Evolutionary conservation across 2,329 filamentous ascomycete species (phyloP).

Genomic region (Epichloe hybrida): DNA sequence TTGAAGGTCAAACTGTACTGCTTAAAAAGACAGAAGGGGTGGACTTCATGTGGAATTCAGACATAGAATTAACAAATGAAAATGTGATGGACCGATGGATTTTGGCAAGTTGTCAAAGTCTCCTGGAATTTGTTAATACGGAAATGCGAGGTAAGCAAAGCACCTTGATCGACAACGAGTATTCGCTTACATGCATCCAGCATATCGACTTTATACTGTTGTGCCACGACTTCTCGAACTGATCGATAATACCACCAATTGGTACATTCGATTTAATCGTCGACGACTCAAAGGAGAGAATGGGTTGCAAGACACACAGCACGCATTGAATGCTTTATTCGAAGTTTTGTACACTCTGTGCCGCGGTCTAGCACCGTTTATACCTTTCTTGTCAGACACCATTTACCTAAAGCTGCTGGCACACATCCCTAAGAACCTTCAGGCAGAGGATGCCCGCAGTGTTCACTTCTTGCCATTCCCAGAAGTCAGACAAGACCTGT

Average conservation of each 20-base stretch:
- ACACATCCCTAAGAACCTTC: slow-evolving; percentile 61
- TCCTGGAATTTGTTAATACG: slow-evolving; percentile 80
- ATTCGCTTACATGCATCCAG: slow-evolving; percentile 17
- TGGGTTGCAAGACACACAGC: slow-evolving; percentile 70
- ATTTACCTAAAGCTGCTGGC: slow-evolving; percentile 78
- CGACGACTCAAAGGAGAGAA: slow-evolving; percentile 83
- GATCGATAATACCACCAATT: slow-evolving; percentile 95
- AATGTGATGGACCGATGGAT: slow-evolving; percentile 98
- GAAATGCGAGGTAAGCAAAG: slow-evolving; percentile 64
- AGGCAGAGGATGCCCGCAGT: slow-evolving; percentile 61
- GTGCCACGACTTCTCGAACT: slow-evolving; percentile 70
- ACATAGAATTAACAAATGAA: slow-evolving; percentile 59
- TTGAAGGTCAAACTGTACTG: slow-evolving; percentile 73
- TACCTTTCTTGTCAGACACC: slow-evolving; percentile 86
- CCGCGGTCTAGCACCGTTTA: slow-evolving; percentile 83
- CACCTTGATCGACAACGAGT: background rate
- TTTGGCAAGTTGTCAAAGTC: slow-evolving; percentile 77
- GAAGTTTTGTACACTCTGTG: slow-evolving; percentile 85
- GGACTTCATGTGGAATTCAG: slow-evolving; percentile 67
- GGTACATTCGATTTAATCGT: slow-evolving; percentile 94
- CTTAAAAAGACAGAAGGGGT: slow-evolving; percentile 73
- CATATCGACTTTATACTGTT: slow-evolving; percentile 76
- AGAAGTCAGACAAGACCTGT: slow-evolving; percentile 75
- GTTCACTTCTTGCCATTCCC: slow-evolving; percentile 91
- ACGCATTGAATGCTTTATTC: slow-evolving; percentile 87